These are phyloP conservation scores for Hemisphaericaspora subhashii DNA, from an alignment of 1,139 yeast genomes.

Conservation along the genomic window DNA sequence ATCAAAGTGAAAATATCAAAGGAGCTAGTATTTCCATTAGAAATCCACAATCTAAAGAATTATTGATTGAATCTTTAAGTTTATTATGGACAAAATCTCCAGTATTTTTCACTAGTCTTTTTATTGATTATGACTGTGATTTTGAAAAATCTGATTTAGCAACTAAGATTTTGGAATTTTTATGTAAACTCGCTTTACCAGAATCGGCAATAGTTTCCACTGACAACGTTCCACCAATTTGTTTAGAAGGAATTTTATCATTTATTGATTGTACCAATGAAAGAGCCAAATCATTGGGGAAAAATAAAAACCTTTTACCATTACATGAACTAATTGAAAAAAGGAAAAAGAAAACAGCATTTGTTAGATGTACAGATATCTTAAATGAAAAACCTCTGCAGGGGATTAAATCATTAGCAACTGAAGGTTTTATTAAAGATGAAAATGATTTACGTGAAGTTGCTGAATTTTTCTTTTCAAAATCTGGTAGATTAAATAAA, in stretches of 20 bases:
- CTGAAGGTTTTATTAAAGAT: slow-evolving; percentile 64
- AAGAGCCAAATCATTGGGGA: slow-evolving; percentile 39
- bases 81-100: slow-evolving; percentile 85
- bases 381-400: slow-evolving; percentile 78
- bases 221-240: slow-evolving; percentile 88
- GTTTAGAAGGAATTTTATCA: slow-evolving; percentile 81
- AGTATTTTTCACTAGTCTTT: slow-evolving; percentile 70
- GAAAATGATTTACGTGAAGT: slow-evolving; percentile 55
- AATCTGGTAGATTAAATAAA: slow-evolving; percentile 81
- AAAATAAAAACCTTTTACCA: slow-evolving; percentile 19
- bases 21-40: slow-evolving; percentile 28
- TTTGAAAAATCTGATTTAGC: slow-evolving; percentile 83
- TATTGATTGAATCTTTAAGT: slow-evolving; percentile 80
- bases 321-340: slow-evolving; percentile 36
- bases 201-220: slow-evolving; percentile 78
- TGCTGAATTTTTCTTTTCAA: slow-evolving; percentile 73
- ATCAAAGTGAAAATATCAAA: slow-evolving; percentile 27
- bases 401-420: slow-evolving; percentile 65
- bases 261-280: slow-evolving; percentile 67
- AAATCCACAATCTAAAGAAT: slow-evolving; percentile 57
- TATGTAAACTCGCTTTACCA: slow-evolving; percentile 77
- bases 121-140: slow-evolving; percentile 87
- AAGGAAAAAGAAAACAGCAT: slow-evolving; percentile 67
- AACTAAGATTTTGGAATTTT: slow-evolving; percentile 63
- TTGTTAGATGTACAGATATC: slow-evolving; percentile 68